Conservation (phyloP, 306 rosid genomes). For the Corylus heterophylla region DNA sequence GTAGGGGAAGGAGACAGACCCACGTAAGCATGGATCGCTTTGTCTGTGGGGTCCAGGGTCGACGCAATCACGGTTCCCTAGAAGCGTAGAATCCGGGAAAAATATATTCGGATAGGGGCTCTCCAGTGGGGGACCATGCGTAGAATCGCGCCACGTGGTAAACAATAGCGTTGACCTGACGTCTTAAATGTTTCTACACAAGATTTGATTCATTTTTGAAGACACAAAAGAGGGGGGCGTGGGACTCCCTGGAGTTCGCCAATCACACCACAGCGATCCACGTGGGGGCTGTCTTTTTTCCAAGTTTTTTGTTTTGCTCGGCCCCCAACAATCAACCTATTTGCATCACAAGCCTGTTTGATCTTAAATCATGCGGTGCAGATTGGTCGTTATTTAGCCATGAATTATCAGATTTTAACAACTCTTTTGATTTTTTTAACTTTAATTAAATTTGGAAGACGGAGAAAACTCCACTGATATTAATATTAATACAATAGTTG, state of each 20-base stretch:
- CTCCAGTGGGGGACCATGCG: conserved; percentile 16
- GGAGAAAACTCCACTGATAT: too few species aligned
- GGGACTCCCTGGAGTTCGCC: conserved; percentile 7
- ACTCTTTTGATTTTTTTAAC: too few species aligned
- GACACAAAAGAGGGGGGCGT: background rate
- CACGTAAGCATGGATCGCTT: background rate
- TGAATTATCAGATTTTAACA: too few species aligned
- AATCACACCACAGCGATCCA: conserved; percentile 16
- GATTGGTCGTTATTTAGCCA: too few species aligned
- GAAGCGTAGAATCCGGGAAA: conserved; percentile 13
- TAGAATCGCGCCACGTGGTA: conserved; percentile 22
- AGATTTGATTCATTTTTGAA: too few species aligned
- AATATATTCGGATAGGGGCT: conserved; percentile 12
- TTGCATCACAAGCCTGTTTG: too few species aligned
- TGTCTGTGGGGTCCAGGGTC: conserved; percentile 6
- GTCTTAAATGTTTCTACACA: background rate
- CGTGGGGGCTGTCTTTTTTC: conserved; percentile 2
- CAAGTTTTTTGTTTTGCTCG: background rate
- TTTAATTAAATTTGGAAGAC: too few species aligned
- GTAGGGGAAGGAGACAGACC: background rate
- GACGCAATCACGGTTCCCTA: conserved; percentile 20
- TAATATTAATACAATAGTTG: too few species aligned
- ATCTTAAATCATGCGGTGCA: too few species aligned
- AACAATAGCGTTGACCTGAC: conserved; percentile 14
- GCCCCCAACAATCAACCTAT: background rate